These are phyloP conservation scores for Polychaeton citri DNA, from an alignment of 2,329 filamentous ascomycete species.

Conservation along the genomic window DNA sequence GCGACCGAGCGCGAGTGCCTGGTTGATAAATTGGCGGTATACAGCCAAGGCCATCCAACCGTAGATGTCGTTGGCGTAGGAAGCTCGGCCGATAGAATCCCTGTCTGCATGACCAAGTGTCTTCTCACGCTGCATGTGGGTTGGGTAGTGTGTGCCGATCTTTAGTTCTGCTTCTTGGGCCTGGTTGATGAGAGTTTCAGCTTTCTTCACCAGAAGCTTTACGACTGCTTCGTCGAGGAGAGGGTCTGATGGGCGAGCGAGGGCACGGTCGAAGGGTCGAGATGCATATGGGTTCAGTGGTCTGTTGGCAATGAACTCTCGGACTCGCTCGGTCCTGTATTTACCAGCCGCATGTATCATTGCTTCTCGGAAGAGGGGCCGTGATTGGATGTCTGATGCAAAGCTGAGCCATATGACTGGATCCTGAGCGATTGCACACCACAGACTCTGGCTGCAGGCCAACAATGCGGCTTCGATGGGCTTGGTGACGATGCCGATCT, in stretches of 20 bases:
- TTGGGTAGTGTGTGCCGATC: slow-evolving; percentile 24
- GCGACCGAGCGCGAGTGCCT: slow-evolving; percentile 25
- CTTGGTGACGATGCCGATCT: slow-evolving; percentile 26
- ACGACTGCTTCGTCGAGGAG: slow-evolving; percentile 9
- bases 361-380: slow-evolving; percentile 31
- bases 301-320: slow-evolving; percentile 1
- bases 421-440: slow-evolving; percentile 28
- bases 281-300: too few relatives aligned
- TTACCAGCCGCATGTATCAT: slow-evolving; percentile 31
- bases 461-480: slow-evolving; percentile 36
- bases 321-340: slow-evolving; percentile 18
- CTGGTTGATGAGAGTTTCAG: slow-evolving; percentile 16
- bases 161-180: slow-evolving; percentile 14
- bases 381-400: slow-evolving; percentile 31
- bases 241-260: neutral
- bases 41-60: slow-evolving; percentile 37
- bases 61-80: slow-evolving; percentile 36
- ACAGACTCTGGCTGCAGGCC: slow-evolving; percentile 33
- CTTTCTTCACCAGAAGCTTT: slow-evolving; percentile 19
- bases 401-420: slow-evolving; percentile 35
- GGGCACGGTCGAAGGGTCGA: too few relatives aligned
- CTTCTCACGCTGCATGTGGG: slow-evolving; percentile 12
- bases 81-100: slow-evolving; percentile 25
- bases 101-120: slow-evolving; percentile 15
- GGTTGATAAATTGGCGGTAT: slow-evolving; percentile 34